Conservation (phyloP, 345 rosid genomes). For the Pseudoturritis turrita region DNA sequence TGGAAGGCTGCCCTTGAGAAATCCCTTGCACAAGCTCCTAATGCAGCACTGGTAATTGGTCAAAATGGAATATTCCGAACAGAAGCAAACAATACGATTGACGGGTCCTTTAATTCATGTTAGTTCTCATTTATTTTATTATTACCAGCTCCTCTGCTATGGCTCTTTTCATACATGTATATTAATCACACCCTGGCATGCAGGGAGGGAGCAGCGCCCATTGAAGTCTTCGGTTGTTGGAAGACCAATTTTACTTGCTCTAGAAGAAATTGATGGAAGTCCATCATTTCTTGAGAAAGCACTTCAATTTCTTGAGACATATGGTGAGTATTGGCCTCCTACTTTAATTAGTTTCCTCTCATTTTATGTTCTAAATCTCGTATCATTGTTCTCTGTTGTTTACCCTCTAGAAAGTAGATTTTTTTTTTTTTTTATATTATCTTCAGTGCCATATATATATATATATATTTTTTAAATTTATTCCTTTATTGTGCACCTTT, state of each 20-base stretch:
- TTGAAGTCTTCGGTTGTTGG: conserved; percentile 93
- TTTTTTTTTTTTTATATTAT: background rate
- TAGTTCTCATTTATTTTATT: conserved; percentile 31
- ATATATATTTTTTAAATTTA: too few relatives aligned
- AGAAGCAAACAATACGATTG: conserved; percentile 63
- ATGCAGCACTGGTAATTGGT: conserved; percentile 90
- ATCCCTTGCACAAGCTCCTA: conserved; percentile 95
- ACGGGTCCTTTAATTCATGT: conserved; percentile 90
- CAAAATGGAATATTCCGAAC: conserved; percentile 83
- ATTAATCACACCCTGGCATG: conserved; percentile 2
- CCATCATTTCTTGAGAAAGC: conserved; percentile 99
- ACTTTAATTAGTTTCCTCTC: background rate
- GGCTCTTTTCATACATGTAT: background rate
- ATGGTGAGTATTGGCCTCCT: conserved; percentile 50
- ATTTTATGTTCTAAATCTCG: background rate
- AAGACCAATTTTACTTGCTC: conserved; percentile 94
- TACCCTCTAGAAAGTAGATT: background rate
- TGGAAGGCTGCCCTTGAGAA: conserved; percentile 92
- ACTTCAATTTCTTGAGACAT: conserved; percentile 84
- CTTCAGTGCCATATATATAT: background rate
- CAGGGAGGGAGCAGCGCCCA: conserved; percentile 92
- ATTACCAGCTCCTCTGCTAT: background rate
- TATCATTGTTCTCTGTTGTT: background rate
- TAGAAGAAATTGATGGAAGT: conserved; percentile 96
- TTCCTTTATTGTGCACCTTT: conserved; percentile 10